Evolutionary conservation across 805 yeast genomes (phyloP).

Genomic region (Ogataea kodamae): DNA sequence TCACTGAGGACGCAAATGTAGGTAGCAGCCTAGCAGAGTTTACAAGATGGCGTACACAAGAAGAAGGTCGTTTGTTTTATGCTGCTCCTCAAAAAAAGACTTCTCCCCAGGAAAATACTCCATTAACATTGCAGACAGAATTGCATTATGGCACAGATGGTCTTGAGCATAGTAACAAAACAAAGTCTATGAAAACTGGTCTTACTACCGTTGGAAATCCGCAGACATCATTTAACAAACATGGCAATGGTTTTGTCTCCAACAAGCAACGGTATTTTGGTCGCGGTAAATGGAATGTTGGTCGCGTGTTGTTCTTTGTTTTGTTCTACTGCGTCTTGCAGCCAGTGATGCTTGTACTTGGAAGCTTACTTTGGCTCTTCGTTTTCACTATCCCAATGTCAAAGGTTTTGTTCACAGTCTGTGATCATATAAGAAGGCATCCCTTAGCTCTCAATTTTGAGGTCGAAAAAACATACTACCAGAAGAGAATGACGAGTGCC

Average conservation of each 20-base stretch:
- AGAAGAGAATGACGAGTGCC: slow-evolving; percentile 24
- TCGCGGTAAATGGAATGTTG: slow-evolving; percentile 86
- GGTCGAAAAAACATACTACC: slow-evolving; percentile 49
- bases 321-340: slow-evolving; percentile 66
- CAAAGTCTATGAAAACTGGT: too few relatives aligned
- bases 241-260: slow-evolving; percentile 17
- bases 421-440: slow-evolving; percentile 79
- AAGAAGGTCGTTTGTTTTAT: slow-evolving; percentile 75
- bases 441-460: slow-evolving; percentile 85
- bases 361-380: slow-evolving; percentile 68
- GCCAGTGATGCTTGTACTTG: slow-evolving; percentile 58
- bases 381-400: slow-evolving; percentile 95
- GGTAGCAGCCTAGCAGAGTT: slow-evolving; percentile 85
- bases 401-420: slow-evolving; percentile 63
- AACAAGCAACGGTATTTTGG: slow-evolving; percentile 65
- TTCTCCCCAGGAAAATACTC: slow-evolving; percentile 19
- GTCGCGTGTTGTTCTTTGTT: slow-evolving; percentile 71
- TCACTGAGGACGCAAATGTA: slow-evolving; percentile 82
- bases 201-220: slow-evolving; percentile 2
- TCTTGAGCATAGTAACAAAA: too few relatives aligned
- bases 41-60: slow-evolving; percentile 81
- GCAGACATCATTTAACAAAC: too few relatives aligned
- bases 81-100: slow-evolving; percentile 48
- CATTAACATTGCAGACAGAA: slow-evolving; percentile 11
- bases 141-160: slow-evolving; percentile 1